phyloP scores from a whole-genome alignment of 1,284 basidiomycete genomes.

The Puccinia triticina region DNA sequence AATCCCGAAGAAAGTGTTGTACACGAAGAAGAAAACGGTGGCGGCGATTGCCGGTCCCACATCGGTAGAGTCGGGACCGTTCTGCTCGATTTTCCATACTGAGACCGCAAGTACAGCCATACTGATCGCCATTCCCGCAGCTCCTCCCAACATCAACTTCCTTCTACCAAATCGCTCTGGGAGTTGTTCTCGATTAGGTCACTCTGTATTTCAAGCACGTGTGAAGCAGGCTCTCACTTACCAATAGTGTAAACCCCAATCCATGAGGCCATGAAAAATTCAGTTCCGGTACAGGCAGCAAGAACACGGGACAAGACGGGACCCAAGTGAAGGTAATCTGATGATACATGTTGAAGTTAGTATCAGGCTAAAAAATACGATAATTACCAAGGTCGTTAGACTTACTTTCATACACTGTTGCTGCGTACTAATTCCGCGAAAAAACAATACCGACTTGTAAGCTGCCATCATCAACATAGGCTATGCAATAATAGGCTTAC shows the following conservation, averaged over 20 bases:
- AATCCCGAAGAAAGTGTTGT: conserved; percentile 73
- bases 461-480: too few relatives aligned
- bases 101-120: conserved; percentile 69
- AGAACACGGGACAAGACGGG: conserved; percentile 69
- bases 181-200: conserved; percentile 64
- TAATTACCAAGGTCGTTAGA: neutral
- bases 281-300: conserved; percentile 72
- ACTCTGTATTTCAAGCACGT: conserved; percentile 62
- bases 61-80: conserved; percentile 62
- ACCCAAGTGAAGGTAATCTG: conserved; percentile 68
- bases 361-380: neutral
- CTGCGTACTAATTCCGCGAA: conserved; percentile 58
- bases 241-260: conserved; percentile 45
- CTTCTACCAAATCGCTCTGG: conserved; percentile 68
- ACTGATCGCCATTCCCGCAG: conserved; percentile 69
- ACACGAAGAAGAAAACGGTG: conserved; percentile 68
- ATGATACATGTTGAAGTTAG: conserved; percentile 53
- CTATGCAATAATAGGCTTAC: too few relatives aligned
- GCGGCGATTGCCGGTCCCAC: conserved; percentile 64
- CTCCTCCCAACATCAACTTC: conserved; percentile 71
- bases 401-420: conserved; percentile 57
- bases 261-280: conserved; percentile 68
- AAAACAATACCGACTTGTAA: neutral
- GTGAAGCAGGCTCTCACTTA: neutral
- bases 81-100: conserved; percentile 57